Conservation (phyloP, 352 stramenopile genomes). For the Phytopythium delawarense region DNA sequence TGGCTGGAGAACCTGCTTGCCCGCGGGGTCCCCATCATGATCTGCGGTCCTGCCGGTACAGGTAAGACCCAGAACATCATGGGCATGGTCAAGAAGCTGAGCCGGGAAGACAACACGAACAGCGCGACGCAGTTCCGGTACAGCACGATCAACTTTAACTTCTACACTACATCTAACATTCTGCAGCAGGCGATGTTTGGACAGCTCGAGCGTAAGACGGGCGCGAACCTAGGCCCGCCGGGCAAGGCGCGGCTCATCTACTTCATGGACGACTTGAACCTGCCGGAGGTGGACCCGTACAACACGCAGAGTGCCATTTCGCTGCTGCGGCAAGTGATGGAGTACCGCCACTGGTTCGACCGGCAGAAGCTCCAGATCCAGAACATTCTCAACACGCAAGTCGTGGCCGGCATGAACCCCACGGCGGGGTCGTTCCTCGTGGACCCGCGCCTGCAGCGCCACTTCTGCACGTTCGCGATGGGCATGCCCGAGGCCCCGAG, state of each 20-base stretch:
- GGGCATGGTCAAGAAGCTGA: constrained; percentile 92
- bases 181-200: constrained; percentile 92
- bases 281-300: constrained; percentile 94
- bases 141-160: constrained; percentile 97
- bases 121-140: constrained; percentile 58
- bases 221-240: constrained; percentile 90
- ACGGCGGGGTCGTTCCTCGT: constrained; percentile 93
- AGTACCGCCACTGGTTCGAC: constrained; percentile 94
- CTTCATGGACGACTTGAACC: constrained; percentile 97
- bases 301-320: constrained; percentile 96
- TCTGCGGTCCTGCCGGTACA: constrained; percentile 91
- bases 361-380: constrained; percentile 91
- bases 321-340: constrained; percentile 93
- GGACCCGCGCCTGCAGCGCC: constrained; percentile 92
- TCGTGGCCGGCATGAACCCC: constrained; percentile 96
- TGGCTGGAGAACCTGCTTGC: constrained; percentile 94
- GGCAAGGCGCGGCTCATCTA: constrained; percentile 93
- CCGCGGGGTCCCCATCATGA: constrained; percentile 91
- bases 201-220: constrained; percentile 94
- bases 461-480: constrained; percentile 96
- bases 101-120: constrained; percentile 75
- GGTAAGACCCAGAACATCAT: constrained; percentile 96
- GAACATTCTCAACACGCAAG: constrained; percentile 94
- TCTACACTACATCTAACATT: constrained; percentile 94
- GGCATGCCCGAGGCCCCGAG: constrained; percentile 91